Percentiles rank a stretch among this genome's conserved stretches.
phyloP scores from a whole-genome alignment of 768 basidiomycete genomes.

The Suillus spraguei region DNA sequence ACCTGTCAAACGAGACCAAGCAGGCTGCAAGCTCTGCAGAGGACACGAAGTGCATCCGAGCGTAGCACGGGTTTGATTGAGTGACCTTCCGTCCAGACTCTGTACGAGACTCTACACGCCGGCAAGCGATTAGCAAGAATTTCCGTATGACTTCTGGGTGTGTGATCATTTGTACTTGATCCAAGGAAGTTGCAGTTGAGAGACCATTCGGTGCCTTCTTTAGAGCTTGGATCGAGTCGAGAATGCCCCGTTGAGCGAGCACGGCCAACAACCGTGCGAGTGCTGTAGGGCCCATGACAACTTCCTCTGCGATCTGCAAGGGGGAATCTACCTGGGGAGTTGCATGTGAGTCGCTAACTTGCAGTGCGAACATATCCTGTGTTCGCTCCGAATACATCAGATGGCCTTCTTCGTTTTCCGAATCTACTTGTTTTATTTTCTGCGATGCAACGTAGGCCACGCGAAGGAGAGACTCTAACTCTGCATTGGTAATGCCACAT shows the following conservation, averaged over 20 bases:
- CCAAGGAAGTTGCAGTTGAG: conserved; percentile 16
- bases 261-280: conserved; percentile 30
- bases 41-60: conserved; percentile 26
- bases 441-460: conserved; percentile 22
- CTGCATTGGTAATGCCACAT: conserved; percentile 18
- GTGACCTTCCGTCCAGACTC: conserved; percentile 28
- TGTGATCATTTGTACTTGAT: conserved; percentile 28
- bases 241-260: conserved; percentile 28
- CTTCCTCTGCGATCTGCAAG: conserved; percentile 21
- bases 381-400: conserved; percentile 19
- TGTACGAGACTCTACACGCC: conserved; percentile 21
- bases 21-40: conserved; percentile 36
- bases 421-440: conserved; percentile 15
- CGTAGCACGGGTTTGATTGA: conserved; percentile 23
- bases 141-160: conserved; percentile 21
- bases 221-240: conserved; percentile 18
- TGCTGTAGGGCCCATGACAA: conserved; percentile 27
- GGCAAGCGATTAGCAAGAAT: conserved; percentile 21
- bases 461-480: conserved; percentile 28
- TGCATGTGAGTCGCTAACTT: conserved; percentile 19
- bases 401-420: conserved; percentile 12
- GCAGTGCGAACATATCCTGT: conserved; percentile 26
- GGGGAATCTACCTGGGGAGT: conserved; percentile 20
- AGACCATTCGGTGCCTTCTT: conserved; percentile 25
- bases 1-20: conserved; percentile 30